Evolutionary conservation across 1,284 basidiomycete species (phyloP).

Genomic region (Ceratobasidium theobromae): DNA sequence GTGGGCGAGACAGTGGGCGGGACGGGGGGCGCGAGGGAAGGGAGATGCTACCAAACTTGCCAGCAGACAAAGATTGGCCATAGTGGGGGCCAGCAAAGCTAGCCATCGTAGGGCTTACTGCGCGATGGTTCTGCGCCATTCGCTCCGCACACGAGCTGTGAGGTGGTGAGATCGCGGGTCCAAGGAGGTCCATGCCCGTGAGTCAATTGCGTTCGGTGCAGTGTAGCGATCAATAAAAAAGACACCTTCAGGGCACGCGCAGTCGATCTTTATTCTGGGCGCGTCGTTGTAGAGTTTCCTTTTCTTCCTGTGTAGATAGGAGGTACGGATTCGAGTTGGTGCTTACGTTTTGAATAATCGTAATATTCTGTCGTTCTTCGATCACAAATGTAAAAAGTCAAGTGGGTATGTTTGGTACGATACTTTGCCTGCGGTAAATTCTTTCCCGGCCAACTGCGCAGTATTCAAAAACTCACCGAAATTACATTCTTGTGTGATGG

Average conservation of each 20-base stretch:
- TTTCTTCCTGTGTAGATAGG: conserved; percentile 82
- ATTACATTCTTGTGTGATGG: conserved; percentile 95
- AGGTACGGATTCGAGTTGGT: conserved; percentile 78
- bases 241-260: conserved; percentile 68
- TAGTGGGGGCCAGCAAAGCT: too few relatives aligned
- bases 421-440: conserved; percentile 90
- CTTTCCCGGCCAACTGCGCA: conserved; percentile 89
- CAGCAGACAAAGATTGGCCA: too few relatives aligned
- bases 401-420: background rate
- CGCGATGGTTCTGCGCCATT: too few relatives aligned
- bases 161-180: too few relatives aligned
- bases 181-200: too few relatives aligned
- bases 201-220: background rate
- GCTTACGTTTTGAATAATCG: conserved; percentile 75
- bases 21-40: too few relatives aligned
- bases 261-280: conserved; percentile 69
- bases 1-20: too few relatives aligned
- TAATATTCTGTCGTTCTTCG: conserved; percentile 86
- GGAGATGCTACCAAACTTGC: too few relatives aligned
- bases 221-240: too few relatives aligned
- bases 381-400: background rate
- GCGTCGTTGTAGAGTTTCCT: conserved; percentile 70
- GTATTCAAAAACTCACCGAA: conserved; percentile 96
- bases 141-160: too few relatives aligned
- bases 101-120: too few relatives aligned